Evolutionary conservation across 441 rosid genomes (phyloP).

Genomic region (Jatropha multifida): DNA sequence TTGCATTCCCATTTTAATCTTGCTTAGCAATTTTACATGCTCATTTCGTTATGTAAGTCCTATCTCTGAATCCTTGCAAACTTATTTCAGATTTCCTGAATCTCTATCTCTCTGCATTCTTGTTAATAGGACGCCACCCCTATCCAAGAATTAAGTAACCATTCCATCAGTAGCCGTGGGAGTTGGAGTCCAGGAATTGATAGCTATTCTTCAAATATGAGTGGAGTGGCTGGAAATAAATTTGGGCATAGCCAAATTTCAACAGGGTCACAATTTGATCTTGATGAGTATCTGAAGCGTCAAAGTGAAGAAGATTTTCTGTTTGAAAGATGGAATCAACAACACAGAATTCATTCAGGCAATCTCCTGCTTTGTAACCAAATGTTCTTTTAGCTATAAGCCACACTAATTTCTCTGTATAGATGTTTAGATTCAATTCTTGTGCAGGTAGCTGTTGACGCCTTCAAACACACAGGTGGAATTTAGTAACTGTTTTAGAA

Average conservation of each 20-base stretch:
- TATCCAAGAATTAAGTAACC: conserved; percentile 38
- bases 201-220: conserved; percentile 23
- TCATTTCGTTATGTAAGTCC: not conserved
- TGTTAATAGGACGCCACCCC: conserved; percentile 40
- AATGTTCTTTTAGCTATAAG: conserved; percentile 29
- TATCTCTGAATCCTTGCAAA: not conserved
- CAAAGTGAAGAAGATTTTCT: conserved; percentile 55
- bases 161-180: conserved; percentile 66
- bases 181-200: conserved; percentile 69
- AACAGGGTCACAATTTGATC: conserved; percentile 39
- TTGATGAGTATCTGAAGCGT: conserved; percentile 57
- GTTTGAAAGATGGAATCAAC: conserved; percentile 64
- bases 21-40: not conserved
- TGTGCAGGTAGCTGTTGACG: too few species aligned
- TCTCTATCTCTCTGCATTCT: not conserved
- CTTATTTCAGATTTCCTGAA: not conserved
- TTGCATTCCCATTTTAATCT: not conserved
- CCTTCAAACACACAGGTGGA: too few species aligned
- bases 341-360: conserved; percentile 67
- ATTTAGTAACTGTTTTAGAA: too few species aligned
- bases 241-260: conserved; percentile 16
- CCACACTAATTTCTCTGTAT: conserved; percentile 8
- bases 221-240: conserved; percentile 30
- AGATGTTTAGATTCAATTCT: not conserved
- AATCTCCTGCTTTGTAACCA: conserved; percentile 59